Evolutionary conservation across 1,284 basidiomycete genomes (phyloP).

Genomic region (Rhodotorula sp.): DNA sequence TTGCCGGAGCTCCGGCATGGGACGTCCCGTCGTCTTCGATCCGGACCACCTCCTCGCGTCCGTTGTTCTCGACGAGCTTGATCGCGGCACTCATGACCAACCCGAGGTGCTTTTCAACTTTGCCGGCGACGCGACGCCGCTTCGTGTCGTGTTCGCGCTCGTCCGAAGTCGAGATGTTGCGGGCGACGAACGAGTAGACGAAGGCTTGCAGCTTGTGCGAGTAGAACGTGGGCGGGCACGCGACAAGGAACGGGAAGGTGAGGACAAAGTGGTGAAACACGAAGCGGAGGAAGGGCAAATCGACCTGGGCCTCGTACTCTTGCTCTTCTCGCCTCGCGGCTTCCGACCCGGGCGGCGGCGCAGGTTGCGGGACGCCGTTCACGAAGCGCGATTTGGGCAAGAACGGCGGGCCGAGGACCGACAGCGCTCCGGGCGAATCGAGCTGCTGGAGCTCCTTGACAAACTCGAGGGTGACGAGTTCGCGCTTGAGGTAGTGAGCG

Average conservation of each 20-base stretch:
- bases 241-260: slow-evolving; percentile 84
- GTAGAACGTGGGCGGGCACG: slow-evolving; percentile 81
- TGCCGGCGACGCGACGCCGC: slow-evolving; percentile 63
- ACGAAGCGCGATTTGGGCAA: slow-evolving; percentile 52
- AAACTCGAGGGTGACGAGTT: slow-evolving; percentile 83
- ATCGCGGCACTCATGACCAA: slow-evolving; percentile 76
- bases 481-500: slow-evolving; percentile 93
- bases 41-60: slow-evolving; percentile 81
- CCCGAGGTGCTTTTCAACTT: slow-evolving; percentile 76
- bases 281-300: slow-evolving; percentile 82
- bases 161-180: slow-evolving; percentile 70
- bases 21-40: slow-evolving; percentile 55
- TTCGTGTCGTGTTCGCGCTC: slow-evolving; percentile 57
- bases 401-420: slow-evolving; percentile 83
- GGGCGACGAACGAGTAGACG: slow-evolving; percentile 71
- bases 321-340: slow-evolving; percentile 17
- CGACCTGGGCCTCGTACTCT: slow-evolving; percentile 47
- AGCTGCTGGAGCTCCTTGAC: slow-evolving; percentile 69
- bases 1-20: slow-evolving; percentile 67
- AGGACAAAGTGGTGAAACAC: slow-evolving; percentile 86
- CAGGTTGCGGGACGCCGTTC: slow-evolving; percentile 32
- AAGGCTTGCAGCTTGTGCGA: slow-evolving; percentile 90
- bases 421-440: slow-evolving; percentile 68
- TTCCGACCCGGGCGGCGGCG: slow-evolving; percentile 17
- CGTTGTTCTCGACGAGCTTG: slow-evolving; percentile 61